Conservation (phyloP, 176 grass and related monocot species). For the Calamus simplicifolius region DNA sequence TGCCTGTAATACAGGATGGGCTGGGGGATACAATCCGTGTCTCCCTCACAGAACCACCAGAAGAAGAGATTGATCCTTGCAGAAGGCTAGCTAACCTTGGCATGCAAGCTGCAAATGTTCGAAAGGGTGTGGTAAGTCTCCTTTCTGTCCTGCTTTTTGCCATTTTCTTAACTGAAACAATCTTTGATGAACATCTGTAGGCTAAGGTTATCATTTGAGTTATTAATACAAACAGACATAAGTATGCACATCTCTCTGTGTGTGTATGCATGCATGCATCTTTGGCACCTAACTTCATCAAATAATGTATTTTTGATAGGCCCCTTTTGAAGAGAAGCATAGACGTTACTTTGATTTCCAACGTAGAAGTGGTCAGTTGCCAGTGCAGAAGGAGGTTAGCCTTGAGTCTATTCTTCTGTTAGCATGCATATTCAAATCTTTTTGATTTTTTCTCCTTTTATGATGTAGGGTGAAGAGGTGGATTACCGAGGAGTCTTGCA, state of each 20-base stretch:
- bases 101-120: conserved; percentile 52
- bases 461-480: conserved; percentile 68
- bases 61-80: conserved; percentile 96
- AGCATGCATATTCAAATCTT: conserved; percentile 9
- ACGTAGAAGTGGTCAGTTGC: conserved; percentile 84
- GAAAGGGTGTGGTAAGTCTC: conserved; percentile 68
- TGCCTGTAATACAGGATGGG: conserved; percentile 60
- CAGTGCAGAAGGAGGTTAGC: conserved; percentile 92
- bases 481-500: conserved; percentile 97
- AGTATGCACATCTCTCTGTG: no score
- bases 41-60: conserved; percentile 93
- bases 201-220: no score
- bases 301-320: conserved; percentile 29
- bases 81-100: conserved; percentile 82
- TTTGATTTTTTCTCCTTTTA: conserved; percentile 20
- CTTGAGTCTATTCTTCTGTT: conserved; percentile 13
- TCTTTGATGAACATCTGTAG: not conserved
- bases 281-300: conserved; percentile 17
- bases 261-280: not conserved
- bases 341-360: conserved; percentile 96
- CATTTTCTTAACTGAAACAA: conserved; percentile 1
- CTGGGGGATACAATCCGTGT: conserved; percentile 97
- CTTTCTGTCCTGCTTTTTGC: conserved; percentile 12
- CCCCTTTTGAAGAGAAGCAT: conserved; percentile 86
- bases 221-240: no score